phyloP scores from a whole-genome alignment of 805 yeast species.

The Zygotorulaspora danielsina region DNA sequence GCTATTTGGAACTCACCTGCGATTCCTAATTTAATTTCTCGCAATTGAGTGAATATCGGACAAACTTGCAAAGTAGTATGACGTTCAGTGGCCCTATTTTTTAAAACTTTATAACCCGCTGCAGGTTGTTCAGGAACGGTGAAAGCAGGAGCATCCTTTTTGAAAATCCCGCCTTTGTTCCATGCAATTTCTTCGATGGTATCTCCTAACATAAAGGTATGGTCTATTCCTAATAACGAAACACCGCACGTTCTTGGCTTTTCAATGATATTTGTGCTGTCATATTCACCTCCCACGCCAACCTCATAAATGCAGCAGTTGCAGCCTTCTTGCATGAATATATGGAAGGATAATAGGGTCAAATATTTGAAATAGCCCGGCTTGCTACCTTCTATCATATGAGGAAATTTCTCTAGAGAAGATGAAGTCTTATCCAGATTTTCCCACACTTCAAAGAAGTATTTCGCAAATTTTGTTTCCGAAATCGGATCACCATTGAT shows the following conservation, averaged over 20 bases:
- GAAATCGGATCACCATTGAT: constrained; percentile 82
- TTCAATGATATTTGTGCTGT: constrained; percentile 85
- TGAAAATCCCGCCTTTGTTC: constrained; percentile 95
- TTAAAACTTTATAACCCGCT: constrained; percentile 51
- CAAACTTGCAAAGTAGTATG: constrained; percentile 51
- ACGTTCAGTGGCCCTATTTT: constrained; percentile 66
- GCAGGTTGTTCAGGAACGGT: constrained; percentile 56
- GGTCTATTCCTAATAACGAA: constrained; percentile 86
- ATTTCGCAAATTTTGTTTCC: constrained; percentile 75
- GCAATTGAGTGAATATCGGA: constrained; percentile 39
- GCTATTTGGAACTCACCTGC: constrained; percentile 78
- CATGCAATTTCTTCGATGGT: constrained; percentile 89
- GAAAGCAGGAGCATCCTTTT: constrained; percentile 60
- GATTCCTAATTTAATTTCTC: constrained; percentile 54
- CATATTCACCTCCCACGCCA: constrained; percentile 97
- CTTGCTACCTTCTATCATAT: constrained; percentile 65
- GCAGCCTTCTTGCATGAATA: constrained; percentile 82
- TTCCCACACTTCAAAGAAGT: constrained; percentile 95
- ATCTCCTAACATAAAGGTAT: constrained; percentile 77
- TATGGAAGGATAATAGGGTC: constrained; percentile 86
- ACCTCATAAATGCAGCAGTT: constrained; percentile 94
- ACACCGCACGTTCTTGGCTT: constrained; percentile 84
- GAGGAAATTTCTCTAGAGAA: constrained; percentile 58
- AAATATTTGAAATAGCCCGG: constrained; percentile 93
- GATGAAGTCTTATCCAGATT: constrained; percentile 55